Evolutionary conservation across 345 rosid species (phyloP).

Genomic region (Eutrema japonicum): DNA sequence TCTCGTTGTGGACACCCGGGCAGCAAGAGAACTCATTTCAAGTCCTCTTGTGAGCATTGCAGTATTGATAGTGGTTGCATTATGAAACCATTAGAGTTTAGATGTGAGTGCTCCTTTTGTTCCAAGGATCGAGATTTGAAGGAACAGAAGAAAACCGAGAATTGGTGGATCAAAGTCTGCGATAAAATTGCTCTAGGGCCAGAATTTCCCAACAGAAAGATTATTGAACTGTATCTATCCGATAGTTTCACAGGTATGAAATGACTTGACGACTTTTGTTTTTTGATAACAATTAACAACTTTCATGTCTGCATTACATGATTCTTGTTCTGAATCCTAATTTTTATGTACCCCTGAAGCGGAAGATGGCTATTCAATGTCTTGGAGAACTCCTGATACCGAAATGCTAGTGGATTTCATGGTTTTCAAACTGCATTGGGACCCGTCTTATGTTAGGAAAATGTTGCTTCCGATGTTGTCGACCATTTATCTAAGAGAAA

Average conservation of each 20-base stretch:
- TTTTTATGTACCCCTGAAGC: constrained; percentile 34
- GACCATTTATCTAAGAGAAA: constrained; percentile 74
- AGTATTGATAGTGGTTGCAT: constrained; percentile 55
- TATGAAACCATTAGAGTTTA: constrained; percentile 63
- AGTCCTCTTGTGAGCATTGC: constrained; percentile 70
- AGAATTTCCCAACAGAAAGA: constrained; percentile 71
- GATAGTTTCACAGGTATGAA: constrained; percentile 49
- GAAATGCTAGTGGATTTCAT: constrained; percentile 83
- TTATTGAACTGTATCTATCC: constrained; percentile 69
- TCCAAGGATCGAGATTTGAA: constrained; percentile 55
- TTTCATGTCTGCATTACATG: neutral
- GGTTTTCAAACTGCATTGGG: constrained; percentile 72
- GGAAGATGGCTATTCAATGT: constrained; percentile 52
- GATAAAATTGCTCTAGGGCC: constrained; percentile 59
- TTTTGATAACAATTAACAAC: too few species aligned
- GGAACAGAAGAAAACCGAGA: constrained; percentile 61
- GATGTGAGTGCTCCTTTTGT: constrained; percentile 70
- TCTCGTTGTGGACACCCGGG: constrained; percentile 95
- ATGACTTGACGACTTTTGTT: constrained; percentile 3
- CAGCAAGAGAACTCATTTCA: constrained; percentile 65
- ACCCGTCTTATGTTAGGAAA: constrained; percentile 74
- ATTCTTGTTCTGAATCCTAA: constrained; percentile 28
- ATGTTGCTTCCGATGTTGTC: constrained; percentile 83
- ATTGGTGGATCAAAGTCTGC: constrained; percentile 77
- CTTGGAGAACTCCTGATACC: constrained; percentile 74